Conservation (phyloP, 805 yeast species). For the Metschnikowia lochheadii region DNA sequence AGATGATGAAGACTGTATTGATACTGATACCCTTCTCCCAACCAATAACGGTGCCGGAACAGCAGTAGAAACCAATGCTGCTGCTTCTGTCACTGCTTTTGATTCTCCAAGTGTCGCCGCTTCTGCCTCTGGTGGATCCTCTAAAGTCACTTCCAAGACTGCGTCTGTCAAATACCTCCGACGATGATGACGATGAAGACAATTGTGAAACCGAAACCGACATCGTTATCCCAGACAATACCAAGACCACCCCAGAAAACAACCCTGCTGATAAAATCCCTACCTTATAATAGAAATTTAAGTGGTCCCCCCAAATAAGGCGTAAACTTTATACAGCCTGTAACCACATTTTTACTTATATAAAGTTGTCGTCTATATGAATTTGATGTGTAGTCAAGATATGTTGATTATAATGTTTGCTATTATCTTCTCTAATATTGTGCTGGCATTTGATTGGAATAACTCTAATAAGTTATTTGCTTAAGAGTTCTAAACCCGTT, state of each 20-base stretch:
- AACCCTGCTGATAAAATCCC: not conserved
- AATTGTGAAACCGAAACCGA: constrained; percentile 1
- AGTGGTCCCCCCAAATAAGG: too few relatives aligned
- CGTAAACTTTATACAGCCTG: too few relatives aligned
- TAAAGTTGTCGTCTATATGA: too few relatives aligned
- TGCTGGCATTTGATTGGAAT: too few relatives aligned
- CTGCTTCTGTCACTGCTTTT: not conserved
- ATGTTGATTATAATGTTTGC: too few relatives aligned
- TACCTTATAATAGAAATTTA: too few relatives aligned
- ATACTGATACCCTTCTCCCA: constrained; percentile 8
- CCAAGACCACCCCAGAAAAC: not conserved
- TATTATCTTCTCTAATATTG: too few relatives aligned
- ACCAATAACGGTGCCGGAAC: constrained; percentile 3
- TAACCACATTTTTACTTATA: too few relatives aligned
- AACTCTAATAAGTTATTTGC: too few relatives aligned
- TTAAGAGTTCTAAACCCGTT: too few relatives aligned
- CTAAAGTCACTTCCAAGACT: not conserved
- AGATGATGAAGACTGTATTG: constrained; percentile 10
- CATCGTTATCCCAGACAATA: not conserved
- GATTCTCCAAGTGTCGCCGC: too few relatives aligned
- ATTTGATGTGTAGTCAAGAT: too few relatives aligned
- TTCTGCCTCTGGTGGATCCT: not conserved
- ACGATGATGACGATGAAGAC: constrained; percentile 1
- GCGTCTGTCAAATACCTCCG: not conserved
- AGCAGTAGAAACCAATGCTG: not conserved